A percentile compares a stretch with the other conserved stretches of the same genome.
These are phyloP conservation scores for Penicillium oxalicum DNA, from an alignment of 2,329 filamentous ascomycete species.

Conservation along the genomic window DNA sequence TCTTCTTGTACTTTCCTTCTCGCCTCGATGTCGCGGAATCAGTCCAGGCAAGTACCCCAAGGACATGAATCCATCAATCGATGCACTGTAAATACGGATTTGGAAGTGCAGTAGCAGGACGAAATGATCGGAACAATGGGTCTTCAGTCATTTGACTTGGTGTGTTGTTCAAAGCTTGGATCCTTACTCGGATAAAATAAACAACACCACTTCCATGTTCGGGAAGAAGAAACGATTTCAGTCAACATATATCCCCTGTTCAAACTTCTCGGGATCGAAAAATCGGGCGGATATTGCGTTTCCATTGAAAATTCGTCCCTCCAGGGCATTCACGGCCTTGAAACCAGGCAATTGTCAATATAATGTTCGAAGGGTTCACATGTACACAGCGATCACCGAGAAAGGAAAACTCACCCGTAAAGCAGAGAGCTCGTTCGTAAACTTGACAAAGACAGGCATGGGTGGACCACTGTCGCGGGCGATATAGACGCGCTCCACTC, in stretches of 20 bases:
- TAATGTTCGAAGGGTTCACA: too few species aligned
- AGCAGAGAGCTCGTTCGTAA: constrained; percentile 77
- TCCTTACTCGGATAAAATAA: background rate
- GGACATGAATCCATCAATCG: background rate
- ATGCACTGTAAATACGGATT: background rate
- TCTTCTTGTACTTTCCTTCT: too few species aligned
- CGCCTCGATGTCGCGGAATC: too few species aligned
- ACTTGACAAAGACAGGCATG: constrained; percentile 82
- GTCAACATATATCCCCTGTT: constrained; percentile 53
- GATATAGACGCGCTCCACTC: constrained; percentile 73
- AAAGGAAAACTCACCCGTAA: constrained; percentile 58
- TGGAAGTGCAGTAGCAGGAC: too few species aligned
- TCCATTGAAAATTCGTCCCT: constrained; percentile 82
- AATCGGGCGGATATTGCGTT: constrained; percentile 78
- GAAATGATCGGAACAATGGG: too few species aligned
- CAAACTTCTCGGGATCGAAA: constrained; percentile 77
- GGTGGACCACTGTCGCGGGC: constrained; percentile 51
- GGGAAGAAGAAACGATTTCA: constrained; percentile 9
- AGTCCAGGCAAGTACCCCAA: too few species aligned
- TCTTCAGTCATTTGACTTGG: too few species aligned
- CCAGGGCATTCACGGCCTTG: constrained; percentile 81
- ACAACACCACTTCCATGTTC: background rate
- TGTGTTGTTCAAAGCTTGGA: background rate
- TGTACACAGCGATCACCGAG: too few species aligned
- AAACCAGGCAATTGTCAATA: constrained; percentile 1